Conservation (phyloP, 2,329 filamentous ascomycete genomes). For the Hymenoscyphus albidus region DNA sequence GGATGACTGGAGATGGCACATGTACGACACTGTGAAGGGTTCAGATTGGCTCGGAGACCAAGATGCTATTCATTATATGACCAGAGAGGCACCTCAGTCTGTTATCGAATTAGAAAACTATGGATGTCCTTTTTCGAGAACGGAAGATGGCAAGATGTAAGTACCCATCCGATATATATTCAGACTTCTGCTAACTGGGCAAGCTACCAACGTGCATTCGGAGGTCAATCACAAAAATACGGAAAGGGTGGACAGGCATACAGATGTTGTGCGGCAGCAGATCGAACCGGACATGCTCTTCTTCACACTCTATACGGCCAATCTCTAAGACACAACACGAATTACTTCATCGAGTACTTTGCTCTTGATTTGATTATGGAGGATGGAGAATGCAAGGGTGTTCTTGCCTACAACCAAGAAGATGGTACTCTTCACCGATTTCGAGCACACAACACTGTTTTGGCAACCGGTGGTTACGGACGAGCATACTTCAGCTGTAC, state of each 20-base stretch:
- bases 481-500: conserved; percentile 98
- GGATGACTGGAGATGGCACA: conserved; percentile 98
- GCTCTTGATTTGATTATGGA: conserved; percentile 97
- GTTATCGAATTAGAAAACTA: conserved; percentile 97
- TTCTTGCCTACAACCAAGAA: conserved; percentile 97
- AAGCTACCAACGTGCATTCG: conserved; percentile 95
- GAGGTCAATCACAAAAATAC: conserved; percentile 91
- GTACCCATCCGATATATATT: conserved; percentile 26
- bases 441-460: conserved; percentile 91
- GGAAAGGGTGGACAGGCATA: conserved; percentile 98
- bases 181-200: conserved; percentile 21
- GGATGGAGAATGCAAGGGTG: conserved; percentile 92
- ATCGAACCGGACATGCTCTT: conserved; percentile 94
- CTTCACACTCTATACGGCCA: conserved; percentile 98
- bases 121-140: conserved; percentile 94
- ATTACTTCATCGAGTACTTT: conserved; percentile 99
- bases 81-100: conserved; percentile 83
- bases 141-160: conserved; percentile 91
- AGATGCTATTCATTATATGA: conserved; percentile 99
- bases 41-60: conserved; percentile 97
- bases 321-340: conserved; percentile 94
- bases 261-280: conserved; percentile 74
- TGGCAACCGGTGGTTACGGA: conserved; percentile 96
- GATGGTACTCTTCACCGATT: conserved; percentile 97
- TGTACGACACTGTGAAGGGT: conserved; percentile 98